phyloP scores from a whole-genome alignment of 2,329 filamentous ascomycete genomes.

The Talaromyces sp. region DNA sequence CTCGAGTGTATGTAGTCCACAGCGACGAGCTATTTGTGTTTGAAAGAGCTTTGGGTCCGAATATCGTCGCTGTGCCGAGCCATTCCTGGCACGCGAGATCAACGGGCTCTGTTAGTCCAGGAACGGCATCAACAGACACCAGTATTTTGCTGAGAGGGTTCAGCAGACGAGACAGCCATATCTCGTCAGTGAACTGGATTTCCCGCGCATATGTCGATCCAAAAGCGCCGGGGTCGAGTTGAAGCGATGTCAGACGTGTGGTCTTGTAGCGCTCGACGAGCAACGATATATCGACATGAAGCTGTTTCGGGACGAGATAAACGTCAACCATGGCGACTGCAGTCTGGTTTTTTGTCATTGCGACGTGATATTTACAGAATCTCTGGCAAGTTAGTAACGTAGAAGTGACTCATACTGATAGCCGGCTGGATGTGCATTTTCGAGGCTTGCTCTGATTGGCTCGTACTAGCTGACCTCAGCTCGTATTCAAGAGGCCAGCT shows the following conservation, averaged over 20 bases:
- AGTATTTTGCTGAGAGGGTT: slow-evolving; percentile 22
- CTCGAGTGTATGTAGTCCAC: not conserved
- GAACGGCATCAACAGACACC: slow-evolving; percentile 14
- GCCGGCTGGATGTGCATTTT: not conserved
- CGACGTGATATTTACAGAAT: not conserved
- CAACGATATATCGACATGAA: not conserved
- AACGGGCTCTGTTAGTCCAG: not conserved
- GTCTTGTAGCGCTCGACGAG: slow-evolving; percentile 16
- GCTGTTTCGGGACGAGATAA: not conserved
- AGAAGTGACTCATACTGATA: not conserved
- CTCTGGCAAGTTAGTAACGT: not conserved
- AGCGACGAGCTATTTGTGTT: not conserved
- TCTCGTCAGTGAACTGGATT: slow-evolving; percentile 16
- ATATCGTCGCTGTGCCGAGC: slow-evolving; percentile 25
- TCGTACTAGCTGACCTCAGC: not conserved
- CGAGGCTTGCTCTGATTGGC: not conserved
- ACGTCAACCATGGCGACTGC: not conserved
- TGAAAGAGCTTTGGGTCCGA: slow-evolving; percentile 17
- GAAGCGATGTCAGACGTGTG: slow-evolving; percentile 21
- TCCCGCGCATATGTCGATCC: slow-evolving; percentile 25
- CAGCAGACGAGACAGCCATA: slow-evolving; percentile 23
- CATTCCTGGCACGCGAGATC: slow-evolving; percentile 16
- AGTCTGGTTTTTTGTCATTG: not conserved
- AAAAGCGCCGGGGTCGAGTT: slow-evolving; percentile 23
- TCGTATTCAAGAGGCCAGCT: not conserved